A percentile compares a stretch with the other conserved stretches of the same genome.
Conservation (phyloP, 2,329 filamentous ascomycete genomes). For the Myriosclerotinia curreyana region DNA sequence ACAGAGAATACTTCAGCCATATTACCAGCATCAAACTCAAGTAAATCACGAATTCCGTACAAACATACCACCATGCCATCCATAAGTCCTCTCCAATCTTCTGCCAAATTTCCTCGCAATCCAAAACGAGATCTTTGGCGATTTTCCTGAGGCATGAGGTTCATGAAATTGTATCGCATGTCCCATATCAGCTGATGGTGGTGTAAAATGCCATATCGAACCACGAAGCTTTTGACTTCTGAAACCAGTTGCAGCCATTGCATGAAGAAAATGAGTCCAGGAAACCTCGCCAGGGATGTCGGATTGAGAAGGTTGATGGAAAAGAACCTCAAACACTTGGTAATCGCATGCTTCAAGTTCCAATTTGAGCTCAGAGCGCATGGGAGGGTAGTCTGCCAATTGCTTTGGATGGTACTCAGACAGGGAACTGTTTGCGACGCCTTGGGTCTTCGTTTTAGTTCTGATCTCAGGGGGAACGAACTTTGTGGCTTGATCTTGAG, state of each 20-base stretch:
- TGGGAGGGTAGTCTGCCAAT: too few species aligned
- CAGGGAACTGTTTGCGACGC: too few species aligned
- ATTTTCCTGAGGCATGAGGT: neutral
- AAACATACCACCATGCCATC: neutral
- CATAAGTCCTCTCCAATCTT: neutral
- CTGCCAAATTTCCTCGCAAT: neutral
- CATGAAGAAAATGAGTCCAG: neutral
- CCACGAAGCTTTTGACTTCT: neutral
- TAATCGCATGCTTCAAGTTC: too few species aligned
- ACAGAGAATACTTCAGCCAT: neutral
- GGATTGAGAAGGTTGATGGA: too few species aligned
- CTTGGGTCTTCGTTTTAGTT: too few species aligned
- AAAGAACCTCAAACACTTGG: too few species aligned
- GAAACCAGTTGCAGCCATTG: neutral
- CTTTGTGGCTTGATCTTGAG: too few species aligned
- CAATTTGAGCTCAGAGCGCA: too few species aligned
- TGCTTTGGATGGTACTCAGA: too few species aligned
- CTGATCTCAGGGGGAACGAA: too few species aligned
- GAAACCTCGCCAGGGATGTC: neutral
- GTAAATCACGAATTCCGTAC: neutral
- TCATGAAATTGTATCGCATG: neutral
- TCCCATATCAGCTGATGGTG: neutral
- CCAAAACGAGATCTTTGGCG: neutral
- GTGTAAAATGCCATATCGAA: neutral
- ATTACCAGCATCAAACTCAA: neutral